Base-by-base conservation (phyloP, 345 rosid species). In the Bretschneidera sinensis region DNA sequence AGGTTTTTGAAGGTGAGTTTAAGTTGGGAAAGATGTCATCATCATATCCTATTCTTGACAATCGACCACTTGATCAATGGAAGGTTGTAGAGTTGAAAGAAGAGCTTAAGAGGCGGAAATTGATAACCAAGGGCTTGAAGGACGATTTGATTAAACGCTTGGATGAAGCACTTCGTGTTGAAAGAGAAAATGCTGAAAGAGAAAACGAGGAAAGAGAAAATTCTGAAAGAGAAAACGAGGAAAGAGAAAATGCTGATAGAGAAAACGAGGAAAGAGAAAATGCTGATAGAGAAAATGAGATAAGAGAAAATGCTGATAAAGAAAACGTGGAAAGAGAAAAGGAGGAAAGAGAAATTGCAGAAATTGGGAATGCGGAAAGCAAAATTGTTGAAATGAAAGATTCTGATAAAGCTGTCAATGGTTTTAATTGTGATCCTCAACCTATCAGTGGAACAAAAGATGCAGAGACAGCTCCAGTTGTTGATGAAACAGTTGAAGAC, bases 1-100 rank as follows among this genome's bases (percentile, higher is more conserved):
- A 61, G 76, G 59, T 66, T 56, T n/a, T 56, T 58, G 63, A 59
- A 54, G 57, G 43, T 60, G 56, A 39, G 61, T 58, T 57, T n/a
- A 58, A 52, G 57, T 64, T 58, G 64, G 77, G 57, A 48, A 81
- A 62, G 65, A 85, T 88, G 96, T 85, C 97, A 57, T 86, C 97
- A 15, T 72, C 71, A 6, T 91, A 77, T 71, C 91, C 95, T 9
- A 50, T 83, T 70, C 80, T 91, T 50, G 87, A 78, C 64, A 79
- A 82, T 68, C 70, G 83, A 33, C 95, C 96, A 55, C 81, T 95
- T 71, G 96, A 91, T 69, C 91, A 91, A 71, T 88, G 87, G 94
- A 95, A 83, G 85, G 99, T 95, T 63, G 80, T 83, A 0, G 98
- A 88, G 79, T 71, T 95, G 74, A 95, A 86, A 66, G 99, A 95